These are phyloP conservation scores for Syzygium syzygioides DNA, from an alignment of 441 rosid species.

Conservation along the genomic window DNA sequence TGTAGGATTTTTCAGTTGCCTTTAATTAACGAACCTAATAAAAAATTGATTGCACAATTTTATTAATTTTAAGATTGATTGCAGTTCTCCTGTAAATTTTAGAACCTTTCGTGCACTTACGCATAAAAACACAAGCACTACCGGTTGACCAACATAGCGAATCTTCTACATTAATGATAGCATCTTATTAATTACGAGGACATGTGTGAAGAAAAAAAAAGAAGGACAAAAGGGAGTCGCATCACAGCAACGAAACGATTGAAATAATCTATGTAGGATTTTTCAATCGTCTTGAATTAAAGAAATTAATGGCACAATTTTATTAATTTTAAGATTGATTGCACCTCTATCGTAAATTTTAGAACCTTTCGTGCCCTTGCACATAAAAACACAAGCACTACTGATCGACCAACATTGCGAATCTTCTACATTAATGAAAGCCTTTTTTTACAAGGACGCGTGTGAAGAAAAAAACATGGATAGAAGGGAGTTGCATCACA, in stretches of 20 bases:
- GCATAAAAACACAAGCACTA: too few relatives aligned
- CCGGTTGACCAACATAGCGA: too few relatives aligned
- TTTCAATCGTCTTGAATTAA: background rate
- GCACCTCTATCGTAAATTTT: background rate
- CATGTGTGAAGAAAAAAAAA: background rate
- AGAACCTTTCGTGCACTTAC: too few relatives aligned
- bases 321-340: too few relatives aligned
- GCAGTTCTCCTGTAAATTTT: too few relatives aligned
- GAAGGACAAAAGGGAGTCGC: background rate
- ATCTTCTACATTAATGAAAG: background rate
- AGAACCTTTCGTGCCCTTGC: accelerated
- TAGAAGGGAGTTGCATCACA: background rate
- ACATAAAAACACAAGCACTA: accelerated
- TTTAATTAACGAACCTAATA: too few relatives aligned
- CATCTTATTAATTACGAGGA: too few relatives aligned
- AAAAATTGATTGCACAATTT: too few relatives aligned
- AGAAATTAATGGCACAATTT: too few relatives aligned
- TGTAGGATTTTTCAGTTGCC: too few relatives aligned
- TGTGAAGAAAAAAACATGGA: background rate
- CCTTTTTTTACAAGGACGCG: background rate
- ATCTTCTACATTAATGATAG: too few relatives aligned
- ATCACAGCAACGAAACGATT: background rate
- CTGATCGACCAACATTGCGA: accelerated
- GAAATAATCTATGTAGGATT: background rate
- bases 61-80: too few relatives aligned